These are phyloP conservation scores for Fusarium brevicatenulatum DNA, from an alignment of 2,329 filamentous ascomycete genomes.

Conservation along the genomic window DNA sequence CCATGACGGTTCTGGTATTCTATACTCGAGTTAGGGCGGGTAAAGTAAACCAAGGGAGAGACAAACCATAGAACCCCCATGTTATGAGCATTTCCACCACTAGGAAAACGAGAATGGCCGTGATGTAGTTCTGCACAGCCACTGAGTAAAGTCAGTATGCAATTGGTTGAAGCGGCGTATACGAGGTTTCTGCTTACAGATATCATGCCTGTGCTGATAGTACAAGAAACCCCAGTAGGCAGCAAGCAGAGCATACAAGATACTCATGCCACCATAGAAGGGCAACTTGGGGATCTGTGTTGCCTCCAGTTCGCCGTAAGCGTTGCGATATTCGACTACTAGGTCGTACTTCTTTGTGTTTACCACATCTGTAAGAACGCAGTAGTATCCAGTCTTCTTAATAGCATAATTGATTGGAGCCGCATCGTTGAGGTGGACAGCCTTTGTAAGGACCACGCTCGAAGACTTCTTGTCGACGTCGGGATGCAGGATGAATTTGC, in stretches of 20 bases:
- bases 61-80: slow-evolving; percentile 92
- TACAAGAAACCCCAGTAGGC: slow-evolving; percentile 93
- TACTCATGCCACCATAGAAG: slow-evolving; percentile 94
- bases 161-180: background rate
- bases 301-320: slow-evolving; percentile 93
- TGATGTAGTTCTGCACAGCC: slow-evolving; percentile 98
- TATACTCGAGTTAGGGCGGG: slow-evolving; percentile 52
- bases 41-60: background rate
- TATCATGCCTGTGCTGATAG: slow-evolving; percentile 92
- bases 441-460: slow-evolving; percentile 79
- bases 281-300: slow-evolving; percentile 97
- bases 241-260: slow-evolving; percentile 89
- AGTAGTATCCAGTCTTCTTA: slow-evolving; percentile 95
- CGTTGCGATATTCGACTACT: slow-evolving; percentile 91
- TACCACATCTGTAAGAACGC: slow-evolving; percentile 81
- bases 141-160: slow-evolving; percentile 59
- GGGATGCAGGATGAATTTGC: slow-evolving; percentile 82
- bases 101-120: slow-evolving; percentile 92
- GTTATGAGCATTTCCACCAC: slow-evolving; percentile 98
- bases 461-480: slow-evolving; percentile 78
- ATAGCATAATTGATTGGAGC: slow-evolving; percentile 82
- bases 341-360: slow-evolving; percentile 77
- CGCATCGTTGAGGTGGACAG: slow-evolving; percentile 82
- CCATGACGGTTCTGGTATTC: slow-evolving; percentile 95
- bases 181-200: slow-evolving; percentile 65